Evolutionary conservation across 768 basidiomycete species (phyloP).

Genomic region (Tylopilus sp.): DNA sequence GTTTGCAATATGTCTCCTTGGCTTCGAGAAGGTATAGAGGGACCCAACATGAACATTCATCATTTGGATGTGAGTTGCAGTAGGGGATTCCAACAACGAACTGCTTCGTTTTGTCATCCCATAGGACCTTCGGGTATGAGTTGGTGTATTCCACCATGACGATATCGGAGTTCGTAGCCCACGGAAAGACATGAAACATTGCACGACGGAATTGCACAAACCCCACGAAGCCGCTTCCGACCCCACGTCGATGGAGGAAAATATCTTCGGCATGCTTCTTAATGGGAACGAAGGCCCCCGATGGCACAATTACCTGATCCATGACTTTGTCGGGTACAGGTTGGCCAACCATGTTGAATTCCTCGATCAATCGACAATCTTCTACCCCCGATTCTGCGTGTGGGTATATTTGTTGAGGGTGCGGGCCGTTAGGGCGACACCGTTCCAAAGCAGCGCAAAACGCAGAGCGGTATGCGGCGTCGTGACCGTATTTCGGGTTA

Average conservation of each 20-base stretch:
- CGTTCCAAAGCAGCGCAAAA: constrained; percentile 7
- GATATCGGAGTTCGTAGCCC: constrained; percentile 13
- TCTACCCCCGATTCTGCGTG: neutral
- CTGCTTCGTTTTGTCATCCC: constrained; percentile 11
- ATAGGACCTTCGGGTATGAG: constrained; percentile 10
- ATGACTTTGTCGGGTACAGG: constrained; percentile 9
- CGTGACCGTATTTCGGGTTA: neutral
- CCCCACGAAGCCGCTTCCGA: constrained; percentile 8
- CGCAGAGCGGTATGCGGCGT: constrained; percentile 5
- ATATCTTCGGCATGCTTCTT: constrained; percentile 10
- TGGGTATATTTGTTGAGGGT: constrained; percentile 2
- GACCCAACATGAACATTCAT: constrained; percentile 14
- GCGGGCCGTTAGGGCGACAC: neutral
- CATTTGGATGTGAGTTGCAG: constrained; percentile 4
- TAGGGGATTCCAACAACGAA: constrained; percentile 10
- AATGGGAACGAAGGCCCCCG: constrained; percentile 10
- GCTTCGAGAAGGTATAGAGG: constrained; percentile 5
- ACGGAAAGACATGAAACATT: constrained; percentile 5
- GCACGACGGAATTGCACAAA: constrained; percentile 10
- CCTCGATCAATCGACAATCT: constrained; percentile 13
- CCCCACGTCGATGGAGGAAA: constrained; percentile 9
- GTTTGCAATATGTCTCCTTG: constrained; percentile 6
- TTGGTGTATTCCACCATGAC: constrained; percentile 16
- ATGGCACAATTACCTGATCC: constrained; percentile 10
- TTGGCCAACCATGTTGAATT: constrained; percentile 13